phyloP scores from a whole-genome alignment of 108 stramenopile species.

The Nannochloropsis oceanica region DNA sequence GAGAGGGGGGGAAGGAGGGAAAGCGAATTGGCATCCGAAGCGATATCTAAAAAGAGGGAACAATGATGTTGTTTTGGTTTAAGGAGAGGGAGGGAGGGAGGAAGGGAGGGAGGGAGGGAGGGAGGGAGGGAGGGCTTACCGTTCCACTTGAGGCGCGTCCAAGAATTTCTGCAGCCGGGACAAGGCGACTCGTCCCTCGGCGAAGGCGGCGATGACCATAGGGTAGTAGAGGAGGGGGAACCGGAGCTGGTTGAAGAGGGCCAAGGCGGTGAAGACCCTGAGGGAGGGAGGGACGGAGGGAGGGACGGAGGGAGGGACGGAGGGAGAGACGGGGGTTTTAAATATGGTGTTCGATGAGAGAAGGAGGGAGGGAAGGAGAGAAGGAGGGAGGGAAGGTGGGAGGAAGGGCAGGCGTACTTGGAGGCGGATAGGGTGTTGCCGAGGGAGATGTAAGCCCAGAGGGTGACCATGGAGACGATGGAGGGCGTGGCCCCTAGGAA shows the following conservation, averaged over 20 bases:
- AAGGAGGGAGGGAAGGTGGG: neutral
- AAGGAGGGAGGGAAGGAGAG: neutral
- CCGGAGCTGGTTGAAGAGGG: conserved; percentile 79
- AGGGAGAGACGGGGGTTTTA: neutral
- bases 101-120: too few relatives aligned
- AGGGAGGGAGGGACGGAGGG: conserved; percentile 22
- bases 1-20: too few relatives aligned
- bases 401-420: neutral
- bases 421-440: neutral
- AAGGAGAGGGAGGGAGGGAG: too few relatives aligned
- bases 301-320: neutral
- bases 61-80: too few relatives aligned
- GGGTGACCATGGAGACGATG: conserved; percentile 31
- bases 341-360: neutral
- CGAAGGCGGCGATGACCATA: neutral
- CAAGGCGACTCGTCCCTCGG: neutral
- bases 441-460: conserved; percentile 14
- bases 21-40: too few relatives aligned
- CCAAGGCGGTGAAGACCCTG: conserved; percentile 74
- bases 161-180: neutral
- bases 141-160: neutral
- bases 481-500: conserved; percentile 32
- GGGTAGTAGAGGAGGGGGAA: conserved; percentile 41
- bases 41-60: too few relatives aligned
- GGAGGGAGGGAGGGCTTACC: too few relatives aligned